These are phyloP conservation scores for Aspergillus vadensis DNA, from an alignment of 2,329 filamentous ascomycete species.

Conservation along the genomic window DNA sequence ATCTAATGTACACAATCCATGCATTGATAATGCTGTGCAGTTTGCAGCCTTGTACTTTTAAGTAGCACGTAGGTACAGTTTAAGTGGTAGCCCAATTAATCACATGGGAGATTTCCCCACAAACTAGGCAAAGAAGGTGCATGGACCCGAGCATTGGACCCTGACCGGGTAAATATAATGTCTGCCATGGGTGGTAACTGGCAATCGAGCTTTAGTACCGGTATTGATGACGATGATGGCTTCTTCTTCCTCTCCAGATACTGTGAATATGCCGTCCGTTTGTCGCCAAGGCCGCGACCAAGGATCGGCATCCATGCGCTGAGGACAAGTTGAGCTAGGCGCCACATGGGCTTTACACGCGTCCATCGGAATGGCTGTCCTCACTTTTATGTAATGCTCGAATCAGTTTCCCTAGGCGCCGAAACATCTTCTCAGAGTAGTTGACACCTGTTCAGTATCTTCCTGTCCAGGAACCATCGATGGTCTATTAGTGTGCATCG, in stretches of 20 bases:
- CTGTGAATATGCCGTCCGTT: too few species aligned
- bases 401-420: not conserved
- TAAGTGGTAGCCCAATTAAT: not conserved
- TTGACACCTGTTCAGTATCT: constrained; percentile 2
- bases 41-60: not conserved
- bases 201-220: too few species aligned
- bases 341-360: constrained; percentile 1
- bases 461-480: not conserved
- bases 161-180: not conserved
- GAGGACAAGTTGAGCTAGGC: not conserved
- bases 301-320: constrained; percentile 5
- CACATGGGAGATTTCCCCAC: not conserved
- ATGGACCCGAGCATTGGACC: constrained; percentile 2
- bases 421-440: too few species aligned
- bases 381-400: constrained; percentile 2
- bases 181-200: not conserved
- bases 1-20: not conserved
- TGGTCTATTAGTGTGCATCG: not conserved
- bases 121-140: not conserved
- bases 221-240: not conserved
- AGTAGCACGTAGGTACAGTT: too few species aligned
- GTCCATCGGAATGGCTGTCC: not conserved
- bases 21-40: not conserved
- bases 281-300: constrained; percentile 1
- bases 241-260: too few species aligned